phyloP scores from a whole-genome alignment of 345 rosid species.

The Hibiscus trionum region DNA sequence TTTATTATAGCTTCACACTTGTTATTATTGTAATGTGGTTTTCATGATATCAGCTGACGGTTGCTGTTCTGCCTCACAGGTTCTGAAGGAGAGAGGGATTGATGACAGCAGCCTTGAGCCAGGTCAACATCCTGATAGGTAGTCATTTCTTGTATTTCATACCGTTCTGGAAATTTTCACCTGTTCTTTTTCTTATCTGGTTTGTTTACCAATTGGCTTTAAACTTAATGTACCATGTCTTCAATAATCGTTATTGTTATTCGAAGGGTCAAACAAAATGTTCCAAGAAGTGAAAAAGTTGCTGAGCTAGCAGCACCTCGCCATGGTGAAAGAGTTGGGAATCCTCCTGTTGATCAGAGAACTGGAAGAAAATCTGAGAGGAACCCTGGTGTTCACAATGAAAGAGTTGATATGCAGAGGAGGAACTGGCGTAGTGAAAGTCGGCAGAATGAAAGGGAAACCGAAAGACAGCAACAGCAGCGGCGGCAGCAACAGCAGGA shows the following conservation, averaged over 20 bases:
- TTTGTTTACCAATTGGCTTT: not conserved
- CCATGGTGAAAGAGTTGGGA: conserved; percentile 33
- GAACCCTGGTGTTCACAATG: conserved; percentile 34
- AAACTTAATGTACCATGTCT: not conserved
- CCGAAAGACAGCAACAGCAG: conserved; percentile 35
- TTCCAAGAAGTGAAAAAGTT: conserved; percentile 37
- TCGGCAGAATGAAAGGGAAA: conserved; percentile 26
- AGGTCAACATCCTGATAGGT: conserved; percentile 55
- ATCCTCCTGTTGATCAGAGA: conserved; percentile 36
- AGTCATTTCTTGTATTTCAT: not conserved
- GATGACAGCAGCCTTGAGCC: conserved; percentile 38
- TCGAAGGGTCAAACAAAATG: conserved; percentile 38
- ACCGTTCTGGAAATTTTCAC: not conserved
- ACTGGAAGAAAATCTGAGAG: conserved; percentile 39
- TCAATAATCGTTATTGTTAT: not conserved
- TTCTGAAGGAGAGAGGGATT: conserved; percentile 62
- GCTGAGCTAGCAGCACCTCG: conserved; percentile 29
- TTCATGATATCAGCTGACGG: not conserved
- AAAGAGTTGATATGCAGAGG: conserved; percentile 47
- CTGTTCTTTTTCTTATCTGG: not conserved
- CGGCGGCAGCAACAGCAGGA: conserved; percentile 22
- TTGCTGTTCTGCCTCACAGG: conserved; percentile 30
- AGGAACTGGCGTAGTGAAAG: conserved; percentile 38
- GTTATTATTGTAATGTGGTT: not conserved
- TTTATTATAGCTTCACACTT: no score